Conservation (phyloP, 345 rosid genomes). For the Crucihimalaya himalaica region DNA sequence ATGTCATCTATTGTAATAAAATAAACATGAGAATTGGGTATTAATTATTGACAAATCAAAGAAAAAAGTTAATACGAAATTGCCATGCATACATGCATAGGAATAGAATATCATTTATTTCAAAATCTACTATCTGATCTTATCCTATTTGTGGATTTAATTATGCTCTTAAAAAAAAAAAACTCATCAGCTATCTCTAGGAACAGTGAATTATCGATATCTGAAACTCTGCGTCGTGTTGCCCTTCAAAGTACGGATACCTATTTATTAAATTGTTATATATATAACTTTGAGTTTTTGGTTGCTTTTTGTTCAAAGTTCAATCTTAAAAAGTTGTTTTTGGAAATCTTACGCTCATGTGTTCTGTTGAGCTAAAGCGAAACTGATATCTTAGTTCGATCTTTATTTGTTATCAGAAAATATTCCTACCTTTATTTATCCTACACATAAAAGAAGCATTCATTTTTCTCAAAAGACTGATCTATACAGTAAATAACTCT, state of each 20-base stretch:
- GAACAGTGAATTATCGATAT: constrained; percentile 19
- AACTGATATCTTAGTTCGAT: constrained; percentile 44
- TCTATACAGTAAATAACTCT: constrained; percentile 9
- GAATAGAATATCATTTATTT: background rate
- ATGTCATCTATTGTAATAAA: background rate
- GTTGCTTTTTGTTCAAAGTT: constrained; percentile 31
- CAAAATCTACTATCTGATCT: constrained; percentile 10
- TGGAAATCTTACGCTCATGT: constrained; percentile 35
- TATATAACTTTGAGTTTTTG: background rate
- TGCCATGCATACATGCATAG: background rate
- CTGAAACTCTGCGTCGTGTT: constrained; percentile 27
- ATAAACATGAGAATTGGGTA: background rate
- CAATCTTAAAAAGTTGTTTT: constrained; percentile 36
- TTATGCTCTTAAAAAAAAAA: constrained; percentile 23
- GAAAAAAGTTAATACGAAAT: background rate
- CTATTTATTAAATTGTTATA: constrained; percentile 9
- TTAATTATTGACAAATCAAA: background rate
- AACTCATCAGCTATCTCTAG: constrained; percentile 14
- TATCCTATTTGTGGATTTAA: constrained; percentile 21
- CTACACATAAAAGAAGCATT: constrained; percentile 3
- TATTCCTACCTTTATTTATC: constrained; percentile 32
- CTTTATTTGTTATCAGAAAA: constrained; percentile 36
- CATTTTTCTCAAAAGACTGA: constrained; percentile 5
- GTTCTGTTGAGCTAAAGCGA: constrained; percentile 41
- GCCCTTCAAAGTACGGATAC: constrained; percentile 13